Conservation (phyloP, 208 protist genomes). For the Phytomonas serpens region DNA sequence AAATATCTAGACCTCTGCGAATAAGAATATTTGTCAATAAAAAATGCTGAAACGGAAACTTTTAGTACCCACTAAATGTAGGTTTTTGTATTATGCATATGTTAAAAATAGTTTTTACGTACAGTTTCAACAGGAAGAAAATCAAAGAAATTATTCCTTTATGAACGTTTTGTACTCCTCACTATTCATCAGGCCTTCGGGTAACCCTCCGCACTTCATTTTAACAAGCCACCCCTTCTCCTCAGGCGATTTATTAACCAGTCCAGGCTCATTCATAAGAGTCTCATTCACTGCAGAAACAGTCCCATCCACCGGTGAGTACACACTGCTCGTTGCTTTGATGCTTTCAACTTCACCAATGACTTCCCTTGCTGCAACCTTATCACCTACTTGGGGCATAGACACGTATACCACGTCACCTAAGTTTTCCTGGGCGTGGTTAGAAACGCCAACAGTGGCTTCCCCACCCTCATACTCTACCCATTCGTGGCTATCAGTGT, state of each 20-base stretch:
- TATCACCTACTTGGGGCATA: conserved; percentile 82
- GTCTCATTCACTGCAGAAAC: conserved; percentile 80
- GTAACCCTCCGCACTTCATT: conserved; percentile 65
- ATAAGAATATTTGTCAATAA: not conserved
- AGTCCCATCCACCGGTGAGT: conserved; percentile 78
- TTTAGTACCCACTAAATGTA: conserved; percentile 5
- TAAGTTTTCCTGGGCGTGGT: conserved; percentile 84
- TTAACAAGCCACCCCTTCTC: conserved; percentile 86
- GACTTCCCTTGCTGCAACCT: conserved; percentile 52
- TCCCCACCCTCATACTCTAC: conserved; percentile 40
- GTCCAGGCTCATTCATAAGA: conserved; percentile 73
- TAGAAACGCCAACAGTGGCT: conserved; percentile 79
- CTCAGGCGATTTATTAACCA: conserved; percentile 84
- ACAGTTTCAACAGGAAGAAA: not conserved
- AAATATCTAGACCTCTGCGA: not conserved
- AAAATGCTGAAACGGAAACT: not conserved
- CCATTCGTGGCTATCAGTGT: conserved; percentile 91
- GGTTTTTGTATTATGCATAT: not conserved
- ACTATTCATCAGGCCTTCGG: conserved; percentile 68
- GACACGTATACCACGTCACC: conserved; percentile 89
- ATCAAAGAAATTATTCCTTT: conserved; percentile 24
- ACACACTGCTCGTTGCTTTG: conserved; percentile 89
- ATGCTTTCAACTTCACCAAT: conserved; percentile 90
- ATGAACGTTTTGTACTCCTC: conserved; percentile 86
- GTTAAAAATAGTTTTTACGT: not conserved